Conservation (phyloP, 768 basidiomycete genomes). For the Tremella mesenterica region DNA sequence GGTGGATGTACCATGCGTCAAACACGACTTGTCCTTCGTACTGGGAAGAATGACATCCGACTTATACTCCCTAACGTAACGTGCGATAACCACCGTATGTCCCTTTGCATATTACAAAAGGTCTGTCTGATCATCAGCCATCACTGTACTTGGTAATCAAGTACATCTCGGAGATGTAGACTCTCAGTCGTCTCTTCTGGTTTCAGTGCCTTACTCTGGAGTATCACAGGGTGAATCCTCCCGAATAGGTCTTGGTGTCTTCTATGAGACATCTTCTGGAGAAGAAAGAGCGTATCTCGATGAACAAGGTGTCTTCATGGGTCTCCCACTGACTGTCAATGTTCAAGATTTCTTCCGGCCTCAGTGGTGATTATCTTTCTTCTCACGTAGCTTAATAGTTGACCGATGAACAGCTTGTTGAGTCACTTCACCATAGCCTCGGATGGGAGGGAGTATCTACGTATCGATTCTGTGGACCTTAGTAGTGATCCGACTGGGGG, state of each 20-base stretch:
- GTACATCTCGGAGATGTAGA: constrained; percentile 1
- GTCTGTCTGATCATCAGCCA: neutral
- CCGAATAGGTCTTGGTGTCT: neutral
- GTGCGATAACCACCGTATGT: constrained; percentile 1
- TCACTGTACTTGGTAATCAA: neutral
- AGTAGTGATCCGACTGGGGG: constrained; percentile 6
- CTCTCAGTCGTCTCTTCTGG: too few species aligned
- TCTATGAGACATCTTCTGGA: neutral
- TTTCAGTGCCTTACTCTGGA: constrained; percentile 40
- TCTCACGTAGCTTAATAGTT: neutral
- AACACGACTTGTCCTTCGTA: constrained; percentile 1
- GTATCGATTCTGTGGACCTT: constrained; percentile 48
- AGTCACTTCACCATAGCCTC: constrained; percentile 85
- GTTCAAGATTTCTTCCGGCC: constrained; percentile 95
- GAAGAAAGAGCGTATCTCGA: constrained; percentile 11
- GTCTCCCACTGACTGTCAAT: constrained; percentile 79
- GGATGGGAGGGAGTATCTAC: constrained; percentile 67
- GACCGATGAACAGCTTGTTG: constrained; percentile 55
- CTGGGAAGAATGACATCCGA: constrained; percentile 9
- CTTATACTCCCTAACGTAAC: constrained; percentile 5
- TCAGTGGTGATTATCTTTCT: constrained; percentile 52
- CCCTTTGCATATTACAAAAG: neutral
- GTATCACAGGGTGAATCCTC: constrained; percentile 47
- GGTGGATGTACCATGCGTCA: constrained; percentile 28
- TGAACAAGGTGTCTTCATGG: constrained; percentile 47